These are phyloP conservation scores for Eutrema yunnanense DNA, from an alignment of 345 rosid species.

Conservation along the genomic window DNA sequence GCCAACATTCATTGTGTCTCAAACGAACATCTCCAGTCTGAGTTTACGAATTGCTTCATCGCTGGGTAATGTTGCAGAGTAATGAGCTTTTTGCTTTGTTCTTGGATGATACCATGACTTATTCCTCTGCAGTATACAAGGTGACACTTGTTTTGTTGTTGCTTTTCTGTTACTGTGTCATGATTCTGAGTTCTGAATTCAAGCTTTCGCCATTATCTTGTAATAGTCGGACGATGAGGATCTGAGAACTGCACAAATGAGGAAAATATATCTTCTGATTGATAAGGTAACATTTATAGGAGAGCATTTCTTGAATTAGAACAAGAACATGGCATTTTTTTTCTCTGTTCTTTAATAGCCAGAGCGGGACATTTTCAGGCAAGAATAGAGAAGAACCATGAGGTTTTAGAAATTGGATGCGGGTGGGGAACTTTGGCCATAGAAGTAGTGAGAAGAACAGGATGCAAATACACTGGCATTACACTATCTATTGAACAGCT, in stretches of 20 bases:
- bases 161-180: background rate
- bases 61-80: slow-evolving; percentile 39
- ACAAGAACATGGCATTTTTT: background rate
- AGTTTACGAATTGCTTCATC: background rate
- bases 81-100: slow-evolving; percentile 69
- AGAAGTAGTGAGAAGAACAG: slow-evolving; percentile 74
- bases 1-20: background rate
- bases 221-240: slow-evolving; percentile 50
- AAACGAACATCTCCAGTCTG: background rate
- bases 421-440: slow-evolving; percentile 95
- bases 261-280: slow-evolving; percentile 56
- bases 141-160: background rate
- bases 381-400: slow-evolving; percentile 47
- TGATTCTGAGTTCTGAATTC: background rate
- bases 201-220: background rate
- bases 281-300: slow-evolving; percentile 44
- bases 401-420: slow-evolving; percentile 78
- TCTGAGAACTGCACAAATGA: slow-evolving; percentile 59
- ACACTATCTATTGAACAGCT: slow-evolving; percentile 73
- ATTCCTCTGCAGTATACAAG: slow-evolving; percentile 75
- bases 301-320: background rate
- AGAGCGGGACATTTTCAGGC: slow-evolving; percentile 31
- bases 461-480: slow-evolving; percentile 81
- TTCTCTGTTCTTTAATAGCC: background rate
- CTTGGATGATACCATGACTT: slow-evolving; percentile 82